These are phyloP conservation scores for Actinidia arguta DNA, from an alignment of 179 eudicot species.

Conservation along the genomic window DNA sequence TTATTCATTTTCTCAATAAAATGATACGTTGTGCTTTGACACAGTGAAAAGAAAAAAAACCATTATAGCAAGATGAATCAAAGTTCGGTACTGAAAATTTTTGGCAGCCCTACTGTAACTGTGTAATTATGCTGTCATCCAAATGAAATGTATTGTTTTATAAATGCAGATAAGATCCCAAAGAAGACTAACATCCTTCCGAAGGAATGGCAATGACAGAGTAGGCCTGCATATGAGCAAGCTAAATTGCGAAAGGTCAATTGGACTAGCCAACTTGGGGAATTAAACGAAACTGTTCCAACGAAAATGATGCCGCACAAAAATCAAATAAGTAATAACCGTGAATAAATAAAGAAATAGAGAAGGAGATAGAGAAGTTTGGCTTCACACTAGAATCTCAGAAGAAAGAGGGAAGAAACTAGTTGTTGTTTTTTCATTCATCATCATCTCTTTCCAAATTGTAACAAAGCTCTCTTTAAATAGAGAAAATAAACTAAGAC, in stretches of 20 bases:
- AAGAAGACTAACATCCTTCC: neutral
- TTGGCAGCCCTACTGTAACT: neutral
- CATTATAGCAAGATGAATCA: constrained; percentile 5
- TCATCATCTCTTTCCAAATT: no score
- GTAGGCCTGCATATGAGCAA: neutral
- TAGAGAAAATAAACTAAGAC: neutral
- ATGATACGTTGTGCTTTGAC: neutral
- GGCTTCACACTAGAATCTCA: no score
- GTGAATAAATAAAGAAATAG: no score
- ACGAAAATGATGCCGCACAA: neutral
- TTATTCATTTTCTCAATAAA: neutral
- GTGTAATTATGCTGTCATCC: neutral
- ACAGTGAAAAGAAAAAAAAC: neutral
- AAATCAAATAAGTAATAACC: no score
- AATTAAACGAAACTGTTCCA: neutral
- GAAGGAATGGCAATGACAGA: neutral
- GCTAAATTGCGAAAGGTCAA: neutral
- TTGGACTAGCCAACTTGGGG: neutral
- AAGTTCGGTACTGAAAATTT: neutral
- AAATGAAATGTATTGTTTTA: neutral
- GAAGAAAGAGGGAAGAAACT: no score
- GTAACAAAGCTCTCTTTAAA: no score
- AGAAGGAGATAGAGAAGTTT: no score
- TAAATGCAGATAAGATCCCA: neutral
- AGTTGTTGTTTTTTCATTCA: no score